A percentile compares a stretch with the other conserved stretches of the same genome.
Evolutionary conservation across 768 basidiomycete species (phyloP).

Genomic region (Collybia nuda): DNA sequence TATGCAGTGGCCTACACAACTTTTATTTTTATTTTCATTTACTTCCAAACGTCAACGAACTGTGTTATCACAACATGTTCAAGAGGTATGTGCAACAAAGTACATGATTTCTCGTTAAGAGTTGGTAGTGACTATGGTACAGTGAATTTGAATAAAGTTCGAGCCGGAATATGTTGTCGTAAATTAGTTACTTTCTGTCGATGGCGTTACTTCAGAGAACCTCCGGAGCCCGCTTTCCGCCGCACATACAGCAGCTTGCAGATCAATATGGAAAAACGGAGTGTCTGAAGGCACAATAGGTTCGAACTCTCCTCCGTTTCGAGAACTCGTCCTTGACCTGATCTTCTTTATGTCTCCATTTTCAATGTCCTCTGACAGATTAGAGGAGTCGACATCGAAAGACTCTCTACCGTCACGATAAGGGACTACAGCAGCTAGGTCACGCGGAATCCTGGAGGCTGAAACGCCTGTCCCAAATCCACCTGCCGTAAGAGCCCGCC

Average conservation of each 20-base stretch:
- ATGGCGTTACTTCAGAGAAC: slow-evolving; percentile 2
- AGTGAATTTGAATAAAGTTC: not conserved
- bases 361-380: slow-evolving; percentile 30
- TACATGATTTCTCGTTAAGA: not conserved
- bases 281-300: slow-evolving; percentile 54
- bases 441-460: slow-evolving; percentile 40
- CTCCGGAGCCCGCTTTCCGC: slow-evolving; percentile 51
- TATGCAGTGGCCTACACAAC: too few relatives aligned
- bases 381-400: slow-evolving; percentile 21
- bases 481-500: slow-evolving; percentile 83
- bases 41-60: too few relatives aligned
- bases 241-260: slow-evolving; percentile 67
- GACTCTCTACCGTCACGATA: slow-evolving; percentile 43
- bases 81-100: too few relatives aligned
- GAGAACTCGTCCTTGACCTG: slow-evolving; percentile 6
- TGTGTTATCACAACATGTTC: too few relatives aligned
- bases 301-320: slow-evolving; percentile 21
- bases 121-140: slow-evolving; percentile 6
- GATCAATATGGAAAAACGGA: slow-evolving; percentile 91
- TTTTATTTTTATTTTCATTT: too few relatives aligned
- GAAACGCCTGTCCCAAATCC: slow-evolving; percentile 81
- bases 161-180: not conserved
- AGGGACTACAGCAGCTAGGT: slow-evolving; percentile 80
- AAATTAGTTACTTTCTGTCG: not conserved
- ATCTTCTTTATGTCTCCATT: slow-evolving; percentile 32